A percentile compares a stretch with the other conserved stretches of the same genome.
Conservation (phyloP, 306 rosid species). For the Mimosa bimucronata region DNA sequence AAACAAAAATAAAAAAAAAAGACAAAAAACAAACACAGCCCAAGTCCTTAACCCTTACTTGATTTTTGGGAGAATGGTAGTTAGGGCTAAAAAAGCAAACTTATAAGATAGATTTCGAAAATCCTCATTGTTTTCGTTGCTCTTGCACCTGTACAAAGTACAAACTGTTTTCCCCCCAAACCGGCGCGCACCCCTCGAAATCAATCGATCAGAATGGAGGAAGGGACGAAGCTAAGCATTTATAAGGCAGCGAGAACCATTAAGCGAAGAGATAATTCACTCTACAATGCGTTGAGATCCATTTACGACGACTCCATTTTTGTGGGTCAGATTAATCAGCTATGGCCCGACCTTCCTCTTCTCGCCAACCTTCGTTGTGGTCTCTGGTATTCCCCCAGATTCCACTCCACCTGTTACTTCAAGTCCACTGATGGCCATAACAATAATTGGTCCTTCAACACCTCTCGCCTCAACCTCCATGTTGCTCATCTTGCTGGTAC, state of each 20-base stretch:
- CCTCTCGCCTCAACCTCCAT: constrained; percentile 90
- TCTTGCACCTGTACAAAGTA: no score
- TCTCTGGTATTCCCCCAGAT: constrained; percentile 74
- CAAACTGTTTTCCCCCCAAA: no score
- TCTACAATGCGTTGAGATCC: constrained; percentile 85
- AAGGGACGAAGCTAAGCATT: constrained; percentile 55
- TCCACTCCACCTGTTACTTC: constrained; percentile 85
- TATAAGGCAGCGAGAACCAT: constrained; percentile 78
- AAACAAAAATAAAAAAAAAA: no score
- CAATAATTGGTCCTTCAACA: constrained; percentile 84
- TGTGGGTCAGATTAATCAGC: constrained; percentile 66
- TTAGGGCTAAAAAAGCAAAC: no score
- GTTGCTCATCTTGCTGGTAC: constrained; percentile 81
- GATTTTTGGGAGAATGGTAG: no score
- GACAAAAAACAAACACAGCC: no score
- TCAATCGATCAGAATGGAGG: constrained; percentile 28
- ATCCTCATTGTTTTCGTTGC: no score
- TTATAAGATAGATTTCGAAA: no score
- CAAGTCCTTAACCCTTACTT: no score
- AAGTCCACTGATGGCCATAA: constrained; percentile 96
- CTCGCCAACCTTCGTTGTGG: constrained; percentile 92
- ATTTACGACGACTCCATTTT: constrained; percentile 82
- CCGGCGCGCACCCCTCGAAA: no score
- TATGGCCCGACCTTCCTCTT: constrained; percentile 95
- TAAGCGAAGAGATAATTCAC: constrained; percentile 66